Percentiles rank a stretch among this genome's conserved stretches.
These are phyloP conservation scores for Mycena filopes DNA, from an alignment of 768 basidiomycete genomes.

Conservation along the genomic window DNA sequence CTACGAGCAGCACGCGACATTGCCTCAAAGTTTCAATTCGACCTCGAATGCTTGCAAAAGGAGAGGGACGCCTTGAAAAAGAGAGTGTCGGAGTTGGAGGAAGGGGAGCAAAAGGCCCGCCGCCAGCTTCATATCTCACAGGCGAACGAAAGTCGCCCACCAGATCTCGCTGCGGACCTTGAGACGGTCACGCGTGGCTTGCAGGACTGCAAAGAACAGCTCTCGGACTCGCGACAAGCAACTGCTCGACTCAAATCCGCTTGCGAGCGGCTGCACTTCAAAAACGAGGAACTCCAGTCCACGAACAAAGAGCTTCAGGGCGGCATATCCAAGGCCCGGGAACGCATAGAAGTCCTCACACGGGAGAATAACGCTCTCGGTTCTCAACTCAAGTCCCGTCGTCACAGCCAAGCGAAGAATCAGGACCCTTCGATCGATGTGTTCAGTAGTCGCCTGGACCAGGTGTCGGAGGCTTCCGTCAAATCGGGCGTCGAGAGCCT, in stretches of 20 bases:
- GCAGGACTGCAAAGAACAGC: neutral
- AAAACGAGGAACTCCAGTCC: neutral
- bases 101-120: neutral
- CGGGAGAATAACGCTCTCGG: neutral
- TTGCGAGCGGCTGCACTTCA: neutral
- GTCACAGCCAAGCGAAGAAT: neutral
- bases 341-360: neutral
- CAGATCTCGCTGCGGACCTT: neutral
- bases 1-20: neutral
- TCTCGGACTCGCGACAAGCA: neutral
- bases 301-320: neutral
- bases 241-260: neutral
- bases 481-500: constrained; percentile 24
- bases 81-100: neutral
- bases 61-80: neutral
- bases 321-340: neutral
- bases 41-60: neutral
- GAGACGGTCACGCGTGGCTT: neutral
- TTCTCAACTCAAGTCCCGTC: constrained; percentile 2
- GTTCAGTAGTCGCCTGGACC: constrained; percentile 27
- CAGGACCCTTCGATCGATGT: constrained; percentile 12
- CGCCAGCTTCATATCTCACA: neutral
- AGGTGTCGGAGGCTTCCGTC: constrained; percentile 30
- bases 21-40: neutral
- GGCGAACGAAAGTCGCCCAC: no score